A percentile compares a stretch with the other conserved stretches of the same genome.
phyloP scores from a whole-genome alignment of 1,139 yeast genomes.

The Lizanozyma gosingica region DNA sequence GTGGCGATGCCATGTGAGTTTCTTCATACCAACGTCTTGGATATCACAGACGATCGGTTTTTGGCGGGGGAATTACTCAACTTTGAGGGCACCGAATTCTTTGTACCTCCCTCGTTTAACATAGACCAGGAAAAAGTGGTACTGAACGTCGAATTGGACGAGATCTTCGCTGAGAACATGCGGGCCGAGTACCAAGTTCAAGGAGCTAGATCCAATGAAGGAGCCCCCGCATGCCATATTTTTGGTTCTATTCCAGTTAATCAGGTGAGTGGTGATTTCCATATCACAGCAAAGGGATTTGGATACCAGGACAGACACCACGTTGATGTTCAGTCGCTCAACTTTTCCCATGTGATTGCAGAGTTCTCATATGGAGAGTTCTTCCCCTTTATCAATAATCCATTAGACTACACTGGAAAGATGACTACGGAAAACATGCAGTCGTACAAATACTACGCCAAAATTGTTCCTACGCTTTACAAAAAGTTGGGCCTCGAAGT shows the following conservation, averaged over 20 bases:
- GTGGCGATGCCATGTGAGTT: slow-evolving; percentile 80
- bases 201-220: slow-evolving; percentile 35
- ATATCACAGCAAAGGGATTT: slow-evolving; percentile 68
- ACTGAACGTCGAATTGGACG: slow-evolving; percentile 51
- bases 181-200: slow-evolving; percentile 49
- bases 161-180: slow-evolving; percentile 53
- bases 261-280: slow-evolving; percentile 78
- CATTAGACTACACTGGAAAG: slow-evolving; percentile 69
- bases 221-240: slow-evolving; percentile 77
- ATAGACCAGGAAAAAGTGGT: slow-evolving; percentile 24
- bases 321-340: slow-evolving; percentile 42
- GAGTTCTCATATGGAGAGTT: slow-evolving; percentile 90
- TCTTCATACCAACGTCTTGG: slow-evolving; percentile 69
- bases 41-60: slow-evolving; percentile 66
- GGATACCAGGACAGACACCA: slow-evolving; percentile 43
- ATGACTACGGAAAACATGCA: slow-evolving; percentile 36
- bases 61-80: slow-evolving; percentile 69
- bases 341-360: slow-evolving; percentile 76
- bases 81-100: slow-evolving; percentile 53
- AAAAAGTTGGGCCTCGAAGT: slow-evolving; percentile 61
- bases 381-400: slow-evolving; percentile 78
- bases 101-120: slow-evolving; percentile 39
- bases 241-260: slow-evolving; percentile 84
- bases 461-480: slow-evolving; percentile 80
- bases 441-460: slow-evolving; percentile 55